Base-by-base conservation (phyloP, 225 moss, liverwort and hornwort species). In the Pleurozium schreberi region DNA sequence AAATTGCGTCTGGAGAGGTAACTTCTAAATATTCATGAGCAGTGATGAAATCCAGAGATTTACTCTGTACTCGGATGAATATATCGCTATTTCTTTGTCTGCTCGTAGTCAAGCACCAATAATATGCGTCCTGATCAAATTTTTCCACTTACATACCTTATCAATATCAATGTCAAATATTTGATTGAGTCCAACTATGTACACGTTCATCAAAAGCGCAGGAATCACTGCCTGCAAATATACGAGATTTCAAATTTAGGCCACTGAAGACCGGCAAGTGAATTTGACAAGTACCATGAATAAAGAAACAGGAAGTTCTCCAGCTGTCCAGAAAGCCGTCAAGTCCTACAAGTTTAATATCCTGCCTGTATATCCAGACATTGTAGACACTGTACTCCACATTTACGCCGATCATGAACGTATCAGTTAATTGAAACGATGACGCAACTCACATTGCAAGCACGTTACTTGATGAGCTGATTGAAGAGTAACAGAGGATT, bases 111-210 rank as follows among this genome's bases (percentile, higher is more conserved):
- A 84, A 84, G 43, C 43, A 80, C 73, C 50, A 84, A 80, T 66
- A 15, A 63, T 36, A 58, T 42, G 59, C 70, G 30, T 52, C 70
- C 40, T 45, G n/a, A 62, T 86, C 90, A 42, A 83, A 75, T 55
- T 67, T 86, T 43, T 42, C 42, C 49, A 83, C 76, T 30, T 34
- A 77, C 84, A 38, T 88, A 94, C 97, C 96, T 96, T 98, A 86
- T 98, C 97, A 91, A 96, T 98, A 15, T 94, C 96, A 36, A 98
- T 93, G 80, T 98, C 96, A 87, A 92, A 96, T 30, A 98, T 90
- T 95, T 98, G 97, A 91, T 98, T 97, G 81, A 97, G 88, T 59
- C 97, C 96, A 59, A 97, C 97, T 77, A 97, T 96, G 88, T 97
- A 97, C 62, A 97, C 94, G 67, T 97, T 97, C 97, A 97, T 97